Base-by-base conservation (phyloP, 208 protist species). In the Crithidia mellificae region DNA sequence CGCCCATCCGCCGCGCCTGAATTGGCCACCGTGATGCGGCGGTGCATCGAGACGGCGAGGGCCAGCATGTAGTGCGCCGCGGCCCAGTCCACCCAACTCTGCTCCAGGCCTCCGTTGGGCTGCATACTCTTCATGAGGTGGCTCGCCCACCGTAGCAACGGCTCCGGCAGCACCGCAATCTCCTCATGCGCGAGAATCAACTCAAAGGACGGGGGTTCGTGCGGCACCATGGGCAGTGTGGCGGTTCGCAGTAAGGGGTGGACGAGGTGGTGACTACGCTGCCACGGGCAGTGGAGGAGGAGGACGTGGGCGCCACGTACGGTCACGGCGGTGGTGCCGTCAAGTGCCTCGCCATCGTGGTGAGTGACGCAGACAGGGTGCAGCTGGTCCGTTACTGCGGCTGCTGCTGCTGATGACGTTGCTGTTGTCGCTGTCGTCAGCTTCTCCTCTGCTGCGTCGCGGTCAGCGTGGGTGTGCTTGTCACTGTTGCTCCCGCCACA, bases 21-120 rank as follows among this genome's bases (percentile, higher is more conserved):
- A 55, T 68, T 73, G 44, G 75, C 58, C n/a, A 84, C 79, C 29
- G 77, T 75, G 43, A 84, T 83, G 72, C 86, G 84, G 20, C 81
- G 74, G 44, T 68, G 64, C 43, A 96, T 85, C 25, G 91, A 81
- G 6, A 76, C 78, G 38, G 83, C 79, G 59, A 96, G 88, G 12
- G 87, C 82, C n/a, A 78, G 38, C 70, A 94, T 68, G 70, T 94
- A 93, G 34, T 74, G 77, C 22, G 61, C 66, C 24, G 87, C 82
- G 22, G 81, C 70, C 76, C 59, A 77, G 53, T 84, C 72, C 29
- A 78, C 66, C 80, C 78, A 85, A 20, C 57, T 64, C 49, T 77
- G 73, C 32, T 79, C 77, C 1, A 36, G 47, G 5, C 52, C 47
- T 49, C 54, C 67, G 56, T 76, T 38, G 24, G 51, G 62, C 50